A percentile compares a stretch with the other conserved stretches of the same genome.
Evolutionary conservation across 352 stramenopile species (phyloP).

Genomic region (Pythium insidiosum): DNA sequence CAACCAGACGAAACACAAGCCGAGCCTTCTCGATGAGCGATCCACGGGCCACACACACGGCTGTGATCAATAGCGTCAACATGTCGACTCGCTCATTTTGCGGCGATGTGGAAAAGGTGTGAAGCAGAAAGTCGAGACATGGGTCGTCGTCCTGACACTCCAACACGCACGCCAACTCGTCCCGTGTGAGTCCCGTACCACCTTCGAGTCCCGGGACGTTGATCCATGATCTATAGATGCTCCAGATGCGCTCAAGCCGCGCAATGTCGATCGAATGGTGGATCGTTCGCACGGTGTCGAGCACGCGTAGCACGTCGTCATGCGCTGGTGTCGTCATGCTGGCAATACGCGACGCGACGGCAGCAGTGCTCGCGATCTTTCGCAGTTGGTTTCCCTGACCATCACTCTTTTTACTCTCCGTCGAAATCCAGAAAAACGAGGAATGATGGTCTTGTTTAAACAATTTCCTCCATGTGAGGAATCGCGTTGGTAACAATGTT

Average conservation of each 20-base stretch:
- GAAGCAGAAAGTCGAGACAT: conserved; percentile 44
- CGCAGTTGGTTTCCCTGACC: too few relatives aligned
- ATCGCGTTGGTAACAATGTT: too few relatives aligned
- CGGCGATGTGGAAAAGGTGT: conserved; percentile 18
- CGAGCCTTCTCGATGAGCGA: conserved; percentile 37
- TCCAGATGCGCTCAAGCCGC: conserved; percentile 45
- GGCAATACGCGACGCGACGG: too few relatives aligned
- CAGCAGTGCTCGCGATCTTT: too few relatives aligned
- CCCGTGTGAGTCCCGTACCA: conserved; percentile 44
- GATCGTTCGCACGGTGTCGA: conserved; percentile 33
- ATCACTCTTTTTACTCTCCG: too few relatives aligned
- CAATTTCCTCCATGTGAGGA: too few relatives aligned
- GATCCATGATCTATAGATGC: conserved; percentile 49
- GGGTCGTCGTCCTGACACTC: conserved; percentile 27
- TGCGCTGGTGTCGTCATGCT: too few relatives aligned
- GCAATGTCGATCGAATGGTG: conserved; percentile 32
- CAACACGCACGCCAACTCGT: conserved; percentile 56
- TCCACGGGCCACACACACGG: conserved; percentile 35
- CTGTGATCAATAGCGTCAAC: conserved; percentile 38
- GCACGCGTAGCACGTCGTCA: conserved; percentile 7
- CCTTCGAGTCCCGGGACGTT: conserved; percentile 40
- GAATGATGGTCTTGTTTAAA: too few relatives aligned
- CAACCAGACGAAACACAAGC: conserved; percentile 60
- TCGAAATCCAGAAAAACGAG: too few relatives aligned
- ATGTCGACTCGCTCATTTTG: conserved; percentile 31